A percentile compares a stretch with the other conserved stretches of the same genome.
These are phyloP conservation scores for Pisolithus sp. DNA, from an alignment of 768 basidiomycete species.

Conservation along the genomic window DNA sequence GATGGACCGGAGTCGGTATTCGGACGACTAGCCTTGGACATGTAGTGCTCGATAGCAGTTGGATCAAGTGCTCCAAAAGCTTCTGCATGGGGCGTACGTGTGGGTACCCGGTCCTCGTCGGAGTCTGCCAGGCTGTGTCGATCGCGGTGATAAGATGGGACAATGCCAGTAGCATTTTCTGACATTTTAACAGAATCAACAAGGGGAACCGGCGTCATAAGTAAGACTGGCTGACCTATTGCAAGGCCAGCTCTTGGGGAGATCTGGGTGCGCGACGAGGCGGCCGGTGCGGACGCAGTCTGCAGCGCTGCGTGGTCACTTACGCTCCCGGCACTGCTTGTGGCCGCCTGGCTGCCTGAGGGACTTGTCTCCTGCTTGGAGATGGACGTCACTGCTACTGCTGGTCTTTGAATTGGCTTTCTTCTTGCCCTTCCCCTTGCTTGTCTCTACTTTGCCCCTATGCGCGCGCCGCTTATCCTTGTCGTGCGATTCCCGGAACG, in stretches of 20 bases:
- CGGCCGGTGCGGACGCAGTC: constrained; percentile 5
- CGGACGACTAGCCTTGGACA: constrained; percentile 24
- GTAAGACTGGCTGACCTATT: constrained; percentile 17
- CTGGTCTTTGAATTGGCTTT: constrained; percentile 27
- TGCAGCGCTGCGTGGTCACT: constrained; percentile 2
- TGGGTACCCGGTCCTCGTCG: constrained; percentile 23
- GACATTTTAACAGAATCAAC: not conserved
- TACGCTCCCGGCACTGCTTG: constrained; percentile 27
- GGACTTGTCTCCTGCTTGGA: constrained; percentile 8
- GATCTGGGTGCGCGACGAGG: constrained; percentile 9
- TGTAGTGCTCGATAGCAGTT: constrained; percentile 42
- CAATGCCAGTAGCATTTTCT: constrained; percentile 6
- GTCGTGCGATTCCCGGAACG: constrained; percentile 16
- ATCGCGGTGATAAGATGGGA: constrained; percentile 7
- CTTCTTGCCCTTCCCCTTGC: constrained; percentile 16
- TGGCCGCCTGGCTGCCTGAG: constrained; percentile 26
- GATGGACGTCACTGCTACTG: not conserved
- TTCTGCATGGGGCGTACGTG: constrained; percentile 57
- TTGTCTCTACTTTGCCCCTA: constrained; percentile 13
- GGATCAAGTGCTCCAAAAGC: constrained; percentile 56
- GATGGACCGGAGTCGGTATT: constrained; percentile 15
- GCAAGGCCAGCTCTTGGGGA: constrained; percentile 10
- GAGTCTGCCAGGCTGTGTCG: constrained; percentile 24
- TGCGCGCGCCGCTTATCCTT: constrained; percentile 16
- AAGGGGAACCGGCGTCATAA: constrained; percentile 7